These are phyloP conservation scores for Bremia lactucae DNA, from an alignment of 352 stramenopile genomes.

Conservation along the genomic window DNA sequence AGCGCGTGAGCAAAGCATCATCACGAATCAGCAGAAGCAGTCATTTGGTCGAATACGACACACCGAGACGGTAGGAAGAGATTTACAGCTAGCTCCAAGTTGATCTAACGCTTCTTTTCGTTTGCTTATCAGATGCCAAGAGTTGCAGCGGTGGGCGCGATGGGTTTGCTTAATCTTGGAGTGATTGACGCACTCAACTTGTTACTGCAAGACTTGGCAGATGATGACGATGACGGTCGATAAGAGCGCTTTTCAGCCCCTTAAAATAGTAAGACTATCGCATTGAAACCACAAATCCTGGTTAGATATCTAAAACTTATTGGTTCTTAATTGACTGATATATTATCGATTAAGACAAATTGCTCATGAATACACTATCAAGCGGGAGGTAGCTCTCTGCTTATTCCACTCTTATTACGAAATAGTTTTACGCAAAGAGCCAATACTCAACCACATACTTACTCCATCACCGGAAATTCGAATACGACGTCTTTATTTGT, in stretches of 20 bases:
- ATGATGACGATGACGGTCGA: slow-evolving; percentile 65
- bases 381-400: slow-evolving; percentile 16
- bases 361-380: slow-evolving; percentile 49
- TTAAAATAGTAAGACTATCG: slow-evolving; percentile 15
- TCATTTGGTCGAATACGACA: slow-evolving; percentile 35
- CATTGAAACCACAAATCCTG: slow-evolving; percentile 2
- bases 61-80: slow-evolving; percentile 24
- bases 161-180: slow-evolving; percentile 27
- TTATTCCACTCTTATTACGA: neutral
- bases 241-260: slow-evolving; percentile 31
- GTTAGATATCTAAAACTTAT: no score
- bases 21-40: slow-evolving; percentile 34
- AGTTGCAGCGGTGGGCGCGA: slow-evolving; percentile 21
- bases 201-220: slow-evolving; percentile 27
- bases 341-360: slow-evolving; percentile 31
- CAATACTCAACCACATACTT: slow-evolving; percentile 33
- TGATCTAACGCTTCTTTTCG: neutral
- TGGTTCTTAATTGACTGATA: no score
- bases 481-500: slow-evolving; percentile 99
- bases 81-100: no score
- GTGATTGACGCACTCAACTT: slow-evolving; percentile 33
- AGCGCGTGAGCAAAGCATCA: slow-evolving; percentile 32
- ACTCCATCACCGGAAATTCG: slow-evolving; percentile 90
- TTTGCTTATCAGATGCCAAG: slow-evolving; percentile 29
- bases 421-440: slow-evolving; percentile 2